Base-by-base conservation (phyloP, 169 alveolate species). In the Sarcocystis neurona region DNA sequence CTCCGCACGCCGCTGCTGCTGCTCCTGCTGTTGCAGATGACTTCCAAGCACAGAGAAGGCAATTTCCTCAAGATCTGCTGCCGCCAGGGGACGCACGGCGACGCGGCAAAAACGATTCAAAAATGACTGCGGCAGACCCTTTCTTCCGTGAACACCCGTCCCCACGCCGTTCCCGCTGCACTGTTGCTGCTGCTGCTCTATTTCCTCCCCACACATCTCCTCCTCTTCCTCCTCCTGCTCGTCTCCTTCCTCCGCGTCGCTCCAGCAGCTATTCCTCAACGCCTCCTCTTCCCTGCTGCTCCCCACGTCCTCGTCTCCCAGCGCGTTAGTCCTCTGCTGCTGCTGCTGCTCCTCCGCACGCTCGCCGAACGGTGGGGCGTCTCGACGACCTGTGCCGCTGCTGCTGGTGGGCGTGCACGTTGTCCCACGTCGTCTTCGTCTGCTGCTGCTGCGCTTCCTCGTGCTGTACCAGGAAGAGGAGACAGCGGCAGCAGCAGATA, bases 71-170 rank as follows among this genome's bases (percentile, higher is more conserved):
- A 82, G 68, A 58, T 92, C 95, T 23, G 60, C 60, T 43, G 47
- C 79, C 1, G 46, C 60, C 80, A 92, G 79, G 39, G 43, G 85
- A 44, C 72, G 84, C 20, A 98, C 95, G 88, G 96, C 96, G 32
- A 99, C 96, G 91, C 97, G 97, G 47, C 98, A 97, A 94, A 99
- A 99, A 85, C 99, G 96, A 93, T 99, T 99, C 85, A 99, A 93
- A 88, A 99, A 98, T 50, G 99, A 98, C 92, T 97, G 97, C 0
- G 99, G 99, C 39, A 99, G 95, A 44, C 99, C 98, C 92, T 99
- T 99, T 66, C 99, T 97, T 43, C 99, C 99, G 90, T 94, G 60
- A 2, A 79, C 95, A 15, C 99, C 99, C 41, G 75, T n/a, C n/a
- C n/a, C n/a, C n/a, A n/a, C n/a, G n/a, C n/a, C n/a, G 5, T 63